Conservation (phyloP, 2,329 filamentous ascomycete species). For the Diaporthe eres region DNA sequence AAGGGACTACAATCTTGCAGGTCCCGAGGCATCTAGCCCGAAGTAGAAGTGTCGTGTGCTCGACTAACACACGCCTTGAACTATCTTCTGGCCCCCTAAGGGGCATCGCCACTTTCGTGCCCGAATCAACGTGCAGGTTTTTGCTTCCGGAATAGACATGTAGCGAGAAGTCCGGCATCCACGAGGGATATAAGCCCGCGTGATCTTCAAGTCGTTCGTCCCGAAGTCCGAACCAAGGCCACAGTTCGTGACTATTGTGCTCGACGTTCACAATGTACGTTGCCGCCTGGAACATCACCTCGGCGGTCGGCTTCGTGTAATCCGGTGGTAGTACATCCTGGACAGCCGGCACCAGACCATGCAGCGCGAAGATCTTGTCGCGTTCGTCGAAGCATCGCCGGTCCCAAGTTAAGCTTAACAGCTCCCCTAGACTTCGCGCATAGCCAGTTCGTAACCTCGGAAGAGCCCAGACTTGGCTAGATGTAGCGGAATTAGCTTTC, state of each 20-base stretch:
- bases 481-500: no score
- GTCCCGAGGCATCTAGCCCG: neutral
- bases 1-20: neutral
- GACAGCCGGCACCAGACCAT: conserved; percentile 14
- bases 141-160: no score
- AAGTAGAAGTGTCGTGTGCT: neutral
- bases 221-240: neutral
- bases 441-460: no score
- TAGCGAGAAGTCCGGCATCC: conserved; percentile 26
- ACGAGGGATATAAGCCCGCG: conserved; percentile 19
- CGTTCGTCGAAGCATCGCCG: neutral
- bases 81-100: neutral
- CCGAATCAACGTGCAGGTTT: no score
- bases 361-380: conserved; percentile 26
- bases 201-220: neutral
- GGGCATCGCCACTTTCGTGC: neutral
- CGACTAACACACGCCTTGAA: neutral
- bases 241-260: no score
- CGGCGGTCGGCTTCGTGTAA: neutral
- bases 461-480: no score
- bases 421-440: no score
- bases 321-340: conserved; percentile 3
- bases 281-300: conserved; percentile 5
- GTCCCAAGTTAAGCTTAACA: no score
- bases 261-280: conserved; percentile 17